Conservation (phyloP, 495 filamentous ascomycete species). For the Penicillium coffeae region DNA sequence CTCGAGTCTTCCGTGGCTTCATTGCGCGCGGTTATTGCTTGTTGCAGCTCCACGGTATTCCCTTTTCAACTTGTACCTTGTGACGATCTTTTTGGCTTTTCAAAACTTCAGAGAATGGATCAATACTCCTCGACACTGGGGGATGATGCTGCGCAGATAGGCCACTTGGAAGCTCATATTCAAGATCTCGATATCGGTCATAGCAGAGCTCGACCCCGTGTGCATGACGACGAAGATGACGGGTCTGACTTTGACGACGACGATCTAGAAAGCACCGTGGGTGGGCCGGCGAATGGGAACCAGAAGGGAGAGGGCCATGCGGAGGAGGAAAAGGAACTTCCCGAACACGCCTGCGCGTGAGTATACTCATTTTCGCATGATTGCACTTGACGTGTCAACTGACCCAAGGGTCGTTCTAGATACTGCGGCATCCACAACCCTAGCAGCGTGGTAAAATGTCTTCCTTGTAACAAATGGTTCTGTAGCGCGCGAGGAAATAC, state of each 20-base stretch:
- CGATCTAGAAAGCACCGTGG: conserved; percentile 88
- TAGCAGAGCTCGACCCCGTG: conserved; percentile 61
- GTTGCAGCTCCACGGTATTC: conserved; percentile 1
- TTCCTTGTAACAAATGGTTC: conserved; percentile 97
- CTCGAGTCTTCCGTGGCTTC: background rate
- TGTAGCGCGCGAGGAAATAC: conserved; percentile 97
- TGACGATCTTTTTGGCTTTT: conserved; percentile 28
- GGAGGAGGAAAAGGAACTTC: conserved; percentile 89
- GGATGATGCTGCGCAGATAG: conserved; percentile 60
- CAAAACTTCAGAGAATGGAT: conserved; percentile 40
- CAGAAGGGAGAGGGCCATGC: conserved; percentile 58
- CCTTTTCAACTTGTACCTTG: conserved; percentile 36
- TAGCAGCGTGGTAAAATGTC: conserved; percentile 91
- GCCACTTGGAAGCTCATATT: conserved; percentile 74
- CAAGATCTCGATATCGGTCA: conserved; percentile 45
- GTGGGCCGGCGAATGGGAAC: conserved; percentile 71
- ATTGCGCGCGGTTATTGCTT: conserved; percentile 9
- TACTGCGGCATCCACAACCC: conserved; percentile 98
- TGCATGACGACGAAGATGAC: conserved; percentile 83
- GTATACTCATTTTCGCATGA: conserved; percentile 34
- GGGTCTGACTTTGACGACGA: conserved; percentile 85
- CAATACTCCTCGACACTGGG: conserved; percentile 39
- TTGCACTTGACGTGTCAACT: background rate
- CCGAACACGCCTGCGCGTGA: conserved; percentile 94
- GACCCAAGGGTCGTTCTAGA: conserved; percentile 36